These are phyloP conservation scores for Pythium sukuiense DNA, from an alignment of 352 stramenopile species.

Conservation along the genomic window DNA sequence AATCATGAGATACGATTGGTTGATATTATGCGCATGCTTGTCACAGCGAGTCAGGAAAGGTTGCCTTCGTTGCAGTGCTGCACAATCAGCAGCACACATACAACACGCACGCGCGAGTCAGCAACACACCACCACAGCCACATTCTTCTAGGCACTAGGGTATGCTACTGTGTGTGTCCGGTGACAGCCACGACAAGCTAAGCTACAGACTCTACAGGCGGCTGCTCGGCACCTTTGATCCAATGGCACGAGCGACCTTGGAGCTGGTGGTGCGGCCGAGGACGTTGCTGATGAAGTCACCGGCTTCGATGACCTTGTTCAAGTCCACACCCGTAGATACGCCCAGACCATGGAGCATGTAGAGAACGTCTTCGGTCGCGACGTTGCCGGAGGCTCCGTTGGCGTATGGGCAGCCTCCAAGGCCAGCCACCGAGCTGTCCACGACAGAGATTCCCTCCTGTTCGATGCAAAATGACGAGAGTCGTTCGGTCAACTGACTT, in stretches of 20 bases:
- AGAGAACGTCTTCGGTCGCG: conserved; percentile 96
- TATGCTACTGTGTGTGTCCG: neutral
- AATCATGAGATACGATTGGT: neutral
- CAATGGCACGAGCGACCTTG: conserved; percentile 84
- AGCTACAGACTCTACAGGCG: conserved; percentile 35
- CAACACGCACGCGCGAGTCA: neutral
- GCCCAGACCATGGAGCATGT: conserved; percentile 96
- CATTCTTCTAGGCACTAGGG: neutral
- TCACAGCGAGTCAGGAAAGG: neutral
- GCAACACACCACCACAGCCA: neutral
- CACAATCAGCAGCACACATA: neutral
- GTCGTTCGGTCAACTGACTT: neutral
- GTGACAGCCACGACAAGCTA: neutral
- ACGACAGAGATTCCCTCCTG: conserved; percentile 92
- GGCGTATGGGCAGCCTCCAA: conserved; percentile 96
- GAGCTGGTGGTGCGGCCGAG: conserved; percentile 79
- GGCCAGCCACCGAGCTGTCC: conserved; percentile 94
- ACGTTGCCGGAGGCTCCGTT: conserved; percentile 96
- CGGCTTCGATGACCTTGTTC: conserved; percentile 88
- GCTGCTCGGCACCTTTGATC: conserved; percentile 38
- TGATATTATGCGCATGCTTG: neutral
- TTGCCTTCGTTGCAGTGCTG: neutral
- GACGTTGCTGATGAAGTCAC: conserved; percentile 87
- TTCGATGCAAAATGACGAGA: conserved; percentile 16
- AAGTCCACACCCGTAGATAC: conserved; percentile 94